Conservation (phyloP, 441 rosid species). For the Theobroma grandiflorum region DNA sequence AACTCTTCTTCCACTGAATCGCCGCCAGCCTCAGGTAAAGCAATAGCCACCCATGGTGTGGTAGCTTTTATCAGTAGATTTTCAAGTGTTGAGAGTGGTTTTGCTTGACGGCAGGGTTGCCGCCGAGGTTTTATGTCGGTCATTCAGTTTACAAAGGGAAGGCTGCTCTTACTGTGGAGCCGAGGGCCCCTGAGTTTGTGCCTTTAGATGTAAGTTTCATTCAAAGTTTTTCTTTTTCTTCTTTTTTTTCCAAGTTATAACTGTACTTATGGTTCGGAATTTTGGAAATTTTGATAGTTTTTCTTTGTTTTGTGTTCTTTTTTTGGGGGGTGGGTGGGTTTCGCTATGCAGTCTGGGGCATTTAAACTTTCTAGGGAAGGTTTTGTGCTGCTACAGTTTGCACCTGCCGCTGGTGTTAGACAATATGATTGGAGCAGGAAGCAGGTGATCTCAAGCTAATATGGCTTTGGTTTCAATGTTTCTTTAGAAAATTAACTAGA, state of each 20-base stretch:
- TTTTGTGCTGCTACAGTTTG: constrained; percentile 75
- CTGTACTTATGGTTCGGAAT: background rate
- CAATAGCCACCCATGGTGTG: background rate
- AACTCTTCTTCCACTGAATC: constrained; percentile 40
- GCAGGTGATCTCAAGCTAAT: constrained; percentile 60
- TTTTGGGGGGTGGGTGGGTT: constrained; percentile 15
- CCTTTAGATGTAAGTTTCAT: constrained; percentile 62
- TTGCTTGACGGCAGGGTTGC: constrained; percentile 49
- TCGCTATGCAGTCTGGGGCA: constrained; percentile 76
- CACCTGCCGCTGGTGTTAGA: constrained; percentile 84
- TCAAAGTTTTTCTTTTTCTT: background rate
- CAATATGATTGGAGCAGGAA: constrained; percentile 93
- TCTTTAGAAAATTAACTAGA: constrained; percentile 1
- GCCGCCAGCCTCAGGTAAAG: constrained; percentile 37
- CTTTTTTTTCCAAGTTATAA: background rate
- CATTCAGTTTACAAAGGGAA: constrained; percentile 97
- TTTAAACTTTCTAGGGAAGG: constrained; percentile 78
- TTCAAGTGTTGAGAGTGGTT: constrained; percentile 28
- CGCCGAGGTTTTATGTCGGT: constrained; percentile 68
- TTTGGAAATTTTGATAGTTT: background rate
- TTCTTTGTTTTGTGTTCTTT: background rate
- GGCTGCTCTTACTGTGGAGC: constrained; percentile 88
- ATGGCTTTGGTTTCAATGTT: background rate
- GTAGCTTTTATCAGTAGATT: background rate
- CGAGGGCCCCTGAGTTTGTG: constrained; percentile 82